Percentiles rank a stretch among this genome's conserved stretches.
These are phyloP conservation scores for Carex kokanica DNA, from an alignment of 176 grass and related monocot genomes.

Conservation along the genomic window DNA sequence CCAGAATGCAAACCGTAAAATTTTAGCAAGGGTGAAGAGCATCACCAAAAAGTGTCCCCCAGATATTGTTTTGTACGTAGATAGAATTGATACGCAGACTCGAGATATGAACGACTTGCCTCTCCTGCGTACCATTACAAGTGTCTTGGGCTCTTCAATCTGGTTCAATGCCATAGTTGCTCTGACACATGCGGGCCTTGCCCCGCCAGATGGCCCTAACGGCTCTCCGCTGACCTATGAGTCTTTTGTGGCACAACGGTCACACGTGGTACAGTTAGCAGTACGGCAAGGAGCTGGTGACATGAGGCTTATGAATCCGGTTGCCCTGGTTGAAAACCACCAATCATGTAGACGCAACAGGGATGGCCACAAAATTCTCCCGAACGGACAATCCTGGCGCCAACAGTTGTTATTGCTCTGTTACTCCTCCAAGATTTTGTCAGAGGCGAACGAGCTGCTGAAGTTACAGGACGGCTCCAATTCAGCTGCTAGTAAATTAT, in stretches of 20 bases:
- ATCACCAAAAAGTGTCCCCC: slow-evolving; percentile 83
- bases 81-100: slow-evolving; percentile 66
- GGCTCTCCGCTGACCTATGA: slow-evolving; percentile 83
- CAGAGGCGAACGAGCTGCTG: slow-evolving; percentile 74
- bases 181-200: slow-evolving; percentile 87
- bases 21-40: slow-evolving; percentile 64
- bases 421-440: slow-evolving; percentile 94
- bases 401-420: slow-evolving; percentile 79
- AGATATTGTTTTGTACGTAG: slow-evolving; percentile 89
- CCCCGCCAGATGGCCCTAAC: slow-evolving; percentile 79
- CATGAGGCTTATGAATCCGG: slow-evolving; percentile 87
- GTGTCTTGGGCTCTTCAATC: slow-evolving; percentile 75
- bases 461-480: slow-evolving; percentile 68
- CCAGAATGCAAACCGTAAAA: slow-evolving; percentile 72
- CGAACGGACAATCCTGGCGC: slow-evolving; percentile 84
- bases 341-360: slow-evolving; percentile 70
- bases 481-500: slow-evolving; percentile 54
- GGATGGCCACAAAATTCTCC: slow-evolving; percentile 68
- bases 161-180: slow-evolving; percentile 91
- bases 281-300: slow-evolving; percentile 76
- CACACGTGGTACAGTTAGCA: slow-evolving; percentile 79
- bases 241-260: slow-evolving; percentile 76
- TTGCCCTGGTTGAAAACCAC: slow-evolving; percentile 93
- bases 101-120: slow-evolving; percentile 81
- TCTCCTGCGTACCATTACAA: slow-evolving; percentile 74